These are phyloP conservation scores for Tricholoma matsutake DNA, from an alignment of 768 basidiomycete genomes.

Conservation along the genomic window DNA sequence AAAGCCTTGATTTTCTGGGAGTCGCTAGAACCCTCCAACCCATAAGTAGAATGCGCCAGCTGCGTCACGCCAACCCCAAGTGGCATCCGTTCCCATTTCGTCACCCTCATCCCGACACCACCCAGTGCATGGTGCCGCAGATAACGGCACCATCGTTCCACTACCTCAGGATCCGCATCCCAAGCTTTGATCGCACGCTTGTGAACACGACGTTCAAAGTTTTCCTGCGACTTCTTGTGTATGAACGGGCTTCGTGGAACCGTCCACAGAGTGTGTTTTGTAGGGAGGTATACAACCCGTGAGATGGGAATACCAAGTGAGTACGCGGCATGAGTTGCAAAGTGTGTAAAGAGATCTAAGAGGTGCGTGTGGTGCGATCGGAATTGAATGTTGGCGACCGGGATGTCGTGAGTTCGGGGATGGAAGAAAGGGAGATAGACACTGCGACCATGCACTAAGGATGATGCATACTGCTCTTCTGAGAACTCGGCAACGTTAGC, in stretches of 20 bases:
- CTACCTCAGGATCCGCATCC: conserved; percentile 77
- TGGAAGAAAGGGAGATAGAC: conserved; percentile 53
- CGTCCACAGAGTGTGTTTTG: conserved; percentile 77
- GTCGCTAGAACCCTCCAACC: conserved; percentile 21
- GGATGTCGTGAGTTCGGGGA: conserved; percentile 62
- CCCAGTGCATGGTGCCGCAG: conserved; percentile 70
- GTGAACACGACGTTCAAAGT: conserved; percentile 84
- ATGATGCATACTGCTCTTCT: conserved; percentile 50
- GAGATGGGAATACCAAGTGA: conserved; percentile 81
- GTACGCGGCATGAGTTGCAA: conserved; percentile 80
- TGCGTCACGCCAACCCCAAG: conserved; percentile 40
- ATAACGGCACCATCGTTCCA: conserved; percentile 81
- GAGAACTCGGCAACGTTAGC: conserved; percentile 18
- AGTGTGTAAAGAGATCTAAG: conserved; percentile 80
- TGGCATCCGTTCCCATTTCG: conserved; percentile 69
- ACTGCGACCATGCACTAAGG: conserved; percentile 60
- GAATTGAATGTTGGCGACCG: conserved; percentile 81
- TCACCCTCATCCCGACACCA: conserved; percentile 85
- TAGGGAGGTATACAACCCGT: conserved; percentile 63
- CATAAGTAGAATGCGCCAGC: conserved; percentile 19
- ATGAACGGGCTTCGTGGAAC: conserved; percentile 83
- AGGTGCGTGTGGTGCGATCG: conserved; percentile 67
- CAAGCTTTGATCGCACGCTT: conserved; percentile 87
- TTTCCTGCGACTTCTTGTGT: conserved; percentile 94
- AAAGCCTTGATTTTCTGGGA: conserved; percentile 24